A percentile compares a stretch with the other conserved stretches of the same genome.
phyloP scores from a whole-genome alignment of 495 filamentous ascomycete species.

The Penicillium riverlandense region DNA sequence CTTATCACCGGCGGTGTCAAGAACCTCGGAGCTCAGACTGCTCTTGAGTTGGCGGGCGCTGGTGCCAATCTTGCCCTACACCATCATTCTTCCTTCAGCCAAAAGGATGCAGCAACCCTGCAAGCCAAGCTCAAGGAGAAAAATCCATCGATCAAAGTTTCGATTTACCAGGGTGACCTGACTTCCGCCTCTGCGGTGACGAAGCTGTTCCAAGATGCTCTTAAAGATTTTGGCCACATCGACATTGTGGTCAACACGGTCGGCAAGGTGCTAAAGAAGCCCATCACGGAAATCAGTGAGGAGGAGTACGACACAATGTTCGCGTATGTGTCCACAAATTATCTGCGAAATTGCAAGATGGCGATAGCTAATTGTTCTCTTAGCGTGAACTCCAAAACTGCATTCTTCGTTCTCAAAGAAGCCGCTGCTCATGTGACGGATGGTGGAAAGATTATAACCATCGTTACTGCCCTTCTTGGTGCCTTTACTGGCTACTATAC shows the following conservation, averaged over 20 bases:
- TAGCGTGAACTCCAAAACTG: conserved; percentile 31
- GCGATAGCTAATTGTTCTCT: too few relatives aligned
- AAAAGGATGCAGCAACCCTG: conserved; percentile 17
- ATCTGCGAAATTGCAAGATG: too few relatives aligned
- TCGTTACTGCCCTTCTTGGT: conserved; percentile 28
- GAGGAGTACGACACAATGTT: conserved; percentile 43
- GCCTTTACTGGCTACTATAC: conserved; percentile 34
- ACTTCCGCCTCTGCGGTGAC: conserved; percentile 22
- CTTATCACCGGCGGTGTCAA: conserved; percentile 40
- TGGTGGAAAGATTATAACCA: conserved; percentile 30
- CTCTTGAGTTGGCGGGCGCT: conserved; percentile 15
- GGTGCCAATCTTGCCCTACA: conserved; percentile 28
- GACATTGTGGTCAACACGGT: conserved; percentile 51
- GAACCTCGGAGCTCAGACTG: conserved; percentile 26
- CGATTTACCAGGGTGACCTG: conserved; percentile 24
- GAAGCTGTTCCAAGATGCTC: conserved; percentile 21
- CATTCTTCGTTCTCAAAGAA: conserved; percentile 30
- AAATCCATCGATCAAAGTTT: conserved; percentile 18
- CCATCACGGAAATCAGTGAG: conserved; percentile 42
- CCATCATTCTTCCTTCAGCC: conserved; percentile 21
- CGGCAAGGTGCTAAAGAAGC: conserved; percentile 38
- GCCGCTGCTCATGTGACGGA: conserved; percentile 24
- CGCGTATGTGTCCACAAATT: conserved; percentile 13
- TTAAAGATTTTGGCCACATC: conserved; percentile 31
- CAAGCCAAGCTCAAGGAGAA: conserved; percentile 22